phyloP scores from a whole-genome alignment of 805 yeast species.

The Wickerhamomyces alni region DNA sequence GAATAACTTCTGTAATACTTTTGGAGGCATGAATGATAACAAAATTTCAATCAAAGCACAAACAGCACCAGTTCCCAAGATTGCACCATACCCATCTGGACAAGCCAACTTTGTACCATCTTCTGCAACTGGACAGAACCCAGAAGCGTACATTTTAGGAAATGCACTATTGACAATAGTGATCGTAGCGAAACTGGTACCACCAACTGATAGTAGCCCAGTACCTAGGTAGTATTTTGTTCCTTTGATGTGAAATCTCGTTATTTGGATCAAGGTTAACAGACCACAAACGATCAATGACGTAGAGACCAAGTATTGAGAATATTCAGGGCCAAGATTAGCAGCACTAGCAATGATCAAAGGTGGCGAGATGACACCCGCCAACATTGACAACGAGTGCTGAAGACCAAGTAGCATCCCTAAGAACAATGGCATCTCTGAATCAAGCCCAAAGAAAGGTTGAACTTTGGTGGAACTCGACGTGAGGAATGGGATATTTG shows the following conservation, averaged over 20 bases:
- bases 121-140: constrained; percentile 55
- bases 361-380: constrained; percentile 86
- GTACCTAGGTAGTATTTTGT: constrained; percentile 82
- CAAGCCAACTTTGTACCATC: constrained; percentile 71
- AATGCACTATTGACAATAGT: constrained; percentile 70
- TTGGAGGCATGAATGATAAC: constrained; percentile 75
- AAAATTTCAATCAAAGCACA: constrained; percentile 72
- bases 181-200: constrained; percentile 86
- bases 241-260: constrained; percentile 68
- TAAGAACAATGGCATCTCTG: constrained; percentile 71
- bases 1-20: constrained; percentile 60
- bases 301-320: constrained; percentile 66
- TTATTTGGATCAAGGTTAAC: constrained; percentile 68
- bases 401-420: constrained; percentile 80
- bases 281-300: constrained; percentile 67
- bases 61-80: constrained; percentile 72
- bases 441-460: constrained; percentile 79
- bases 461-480: constrained; percentile 44
- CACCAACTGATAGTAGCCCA: constrained; percentile 84
- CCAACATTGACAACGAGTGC: constrained; percentile 86
- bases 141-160: constrained; percentile 73
- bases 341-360: constrained; percentile 63
- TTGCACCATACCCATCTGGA: constrained; percentile 84
- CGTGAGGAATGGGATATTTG: constrained; percentile 63
- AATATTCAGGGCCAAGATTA: constrained; percentile 40